phyloP scores from a whole-genome alignment of 176 grass and related monocot genomes.

The Zoysia japonica region DNA sequence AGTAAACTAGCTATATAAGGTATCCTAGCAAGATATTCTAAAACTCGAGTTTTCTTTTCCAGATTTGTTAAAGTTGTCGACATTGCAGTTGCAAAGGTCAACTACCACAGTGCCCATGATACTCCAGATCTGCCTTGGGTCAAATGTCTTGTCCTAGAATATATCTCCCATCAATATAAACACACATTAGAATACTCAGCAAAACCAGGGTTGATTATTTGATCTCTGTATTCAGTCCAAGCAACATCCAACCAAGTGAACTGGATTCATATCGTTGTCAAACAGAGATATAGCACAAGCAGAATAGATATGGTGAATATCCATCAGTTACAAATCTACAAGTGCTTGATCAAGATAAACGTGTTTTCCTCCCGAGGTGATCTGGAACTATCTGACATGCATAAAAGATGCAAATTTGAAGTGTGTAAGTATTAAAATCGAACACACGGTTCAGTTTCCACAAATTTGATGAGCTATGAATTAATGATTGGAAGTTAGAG shows the following conservation, averaged over 20 bases:
- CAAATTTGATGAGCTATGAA: background rate
- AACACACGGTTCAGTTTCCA: background rate
- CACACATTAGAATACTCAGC: too few species aligned
- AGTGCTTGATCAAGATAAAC: background rate
- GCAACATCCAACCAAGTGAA: too few species aligned
- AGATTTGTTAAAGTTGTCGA: slow-evolving; percentile 19
- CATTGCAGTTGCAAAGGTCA: slow-evolving; percentile 22
- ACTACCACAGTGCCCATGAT: slow-evolving; percentile 28
- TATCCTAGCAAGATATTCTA: background rate
- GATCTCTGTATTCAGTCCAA: too few species aligned
- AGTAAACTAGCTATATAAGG: background rate
- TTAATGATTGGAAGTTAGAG: slow-evolving; percentile 21
- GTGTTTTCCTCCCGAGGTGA: background rate
- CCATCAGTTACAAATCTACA: background rate
- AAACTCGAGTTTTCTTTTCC: background rate
- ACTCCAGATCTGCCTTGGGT: slow-evolving; percentile 43
- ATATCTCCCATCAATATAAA: background rate
- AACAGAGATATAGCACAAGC: background rate
- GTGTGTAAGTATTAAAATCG: background rate
- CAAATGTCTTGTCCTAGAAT: slow-evolving; percentile 47
- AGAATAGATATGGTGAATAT: background rate
- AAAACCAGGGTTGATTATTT: too few species aligned
- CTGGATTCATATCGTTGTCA: background rate
- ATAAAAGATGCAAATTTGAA: background rate
- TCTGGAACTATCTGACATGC: background rate